These are phyloP conservation scores for Aspergillus sp. DNA, from an alignment of 2,329 filamentous ascomycete species.

Conservation along the genomic window DNA sequence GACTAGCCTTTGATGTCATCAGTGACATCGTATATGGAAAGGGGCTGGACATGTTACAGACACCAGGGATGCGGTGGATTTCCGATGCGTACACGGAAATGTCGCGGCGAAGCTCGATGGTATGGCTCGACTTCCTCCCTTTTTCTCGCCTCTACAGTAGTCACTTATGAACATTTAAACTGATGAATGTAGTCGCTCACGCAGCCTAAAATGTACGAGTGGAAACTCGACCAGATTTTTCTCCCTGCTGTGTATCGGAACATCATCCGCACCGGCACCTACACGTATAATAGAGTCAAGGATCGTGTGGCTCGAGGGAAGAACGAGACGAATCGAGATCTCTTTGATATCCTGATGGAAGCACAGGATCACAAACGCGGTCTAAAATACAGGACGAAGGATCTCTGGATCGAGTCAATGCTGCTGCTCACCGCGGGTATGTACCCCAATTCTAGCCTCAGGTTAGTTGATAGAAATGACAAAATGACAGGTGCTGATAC, in stretches of 20 bases:
- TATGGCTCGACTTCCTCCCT: not conserved
- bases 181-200: not conserved
- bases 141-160: too few species aligned
- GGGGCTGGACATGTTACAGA: not conserved
- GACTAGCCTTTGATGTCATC: constrained; percentile 2
- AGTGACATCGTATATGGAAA: constrained; percentile 2
- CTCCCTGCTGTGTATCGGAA: not conserved
- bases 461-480: too few species aligned
- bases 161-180: too few species aligned
- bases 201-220: not conserved
- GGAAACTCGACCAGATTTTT: not conserved
- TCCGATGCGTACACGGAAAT: not conserved
- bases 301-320: not conserved
- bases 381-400: not conserved
- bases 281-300: not conserved
- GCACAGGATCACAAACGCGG: not conserved
- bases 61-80: not conserved
- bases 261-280: not conserved
- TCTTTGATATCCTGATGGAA: too few species aligned
- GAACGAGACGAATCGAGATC: too few species aligned
- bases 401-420: not conserved
- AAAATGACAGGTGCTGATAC: constrained; percentile 1
- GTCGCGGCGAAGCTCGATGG: not conserved
- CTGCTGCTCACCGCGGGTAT: not conserved
- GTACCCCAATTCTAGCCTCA: too few species aligned